Evolutionary conservation across 257 asterid species (phyloP).

Genomic region (Agastache rugosa): DNA sequence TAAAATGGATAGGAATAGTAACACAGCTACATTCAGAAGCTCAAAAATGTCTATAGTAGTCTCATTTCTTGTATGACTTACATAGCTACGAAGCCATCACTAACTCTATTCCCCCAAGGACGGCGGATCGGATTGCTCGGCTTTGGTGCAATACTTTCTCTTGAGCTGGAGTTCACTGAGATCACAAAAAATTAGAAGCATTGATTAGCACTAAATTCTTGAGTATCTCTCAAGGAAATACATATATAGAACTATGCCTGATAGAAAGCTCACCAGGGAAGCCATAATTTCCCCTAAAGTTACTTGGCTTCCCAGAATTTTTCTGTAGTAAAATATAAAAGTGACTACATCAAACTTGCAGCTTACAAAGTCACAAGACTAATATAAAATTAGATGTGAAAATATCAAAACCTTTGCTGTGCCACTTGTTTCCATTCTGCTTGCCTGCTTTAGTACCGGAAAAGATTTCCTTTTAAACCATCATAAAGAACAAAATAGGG

Average conservation of each 20-base stretch:
- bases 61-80: conserved; percentile 45
- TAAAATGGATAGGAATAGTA: neutral
- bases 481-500: conserved; percentile 40
- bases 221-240: neutral
- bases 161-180: conserved; percentile 63
- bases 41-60: conserved; percentile 23
- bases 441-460: conserved; percentile 60
- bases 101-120: conserved; percentile 56
- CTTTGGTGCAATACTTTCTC: conserved; percentile 58
- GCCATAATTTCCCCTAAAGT: conserved; percentile 53
- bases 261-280: conserved; percentile 65
- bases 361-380: conserved; percentile 19
- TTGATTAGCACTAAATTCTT: neutral
- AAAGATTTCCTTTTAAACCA: conserved; percentile 68
- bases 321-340: conserved; percentile 44
- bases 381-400: conserved; percentile 29
- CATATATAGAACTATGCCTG: conserved; percentile 29
- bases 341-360: conserved; percentile 34
- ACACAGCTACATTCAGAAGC: conserved; percentile 22
- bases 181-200: conserved; percentile 38
- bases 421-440: conserved; percentile 43
- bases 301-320: conserved; percentile 49
- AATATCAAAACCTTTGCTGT: conserved; percentile 54
- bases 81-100: conserved; percentile 62
- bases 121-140: conserved; percentile 53